Evolutionary conservation across 1,284 basidiomycete genomes (phyloP), one percentile per base, ranked within the genome.

Genomic region (Malassezia nana): DNA sequence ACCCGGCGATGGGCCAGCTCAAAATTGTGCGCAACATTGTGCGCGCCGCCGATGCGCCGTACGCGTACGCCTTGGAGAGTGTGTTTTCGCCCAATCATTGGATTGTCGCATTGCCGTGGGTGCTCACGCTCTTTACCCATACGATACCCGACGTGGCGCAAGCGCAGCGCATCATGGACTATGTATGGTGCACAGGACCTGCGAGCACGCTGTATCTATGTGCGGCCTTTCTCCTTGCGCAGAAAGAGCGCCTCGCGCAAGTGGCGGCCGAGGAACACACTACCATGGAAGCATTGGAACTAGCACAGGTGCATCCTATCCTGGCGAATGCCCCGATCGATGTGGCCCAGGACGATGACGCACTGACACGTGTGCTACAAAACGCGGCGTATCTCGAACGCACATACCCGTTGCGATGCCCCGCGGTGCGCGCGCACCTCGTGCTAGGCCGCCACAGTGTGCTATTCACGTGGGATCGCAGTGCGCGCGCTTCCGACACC

Each of bases 81-180:
- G 76, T 77, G 20, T 80, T 84, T 0, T 82, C 84, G 0, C 77
- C 48, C 16, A 30, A 25, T 18, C 48, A 46, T 87, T 0, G 88
- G 86, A 74, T 89, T 8, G 54, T 86, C 69, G 87, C 89, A 0
- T 80, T 95, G 7, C 87, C 89, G 10, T 89, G 90, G 77, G 81
- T 94, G 32, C 78, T 95, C 32, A 92, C 89, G 0, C 79, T 94
- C 26, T 87, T 94, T 75, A 84, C 89, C 5, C 90, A 95, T 74
- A 89, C 92, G 65, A 79, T 91, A 20, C 79, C 83, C 2, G 81
- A 48, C 16, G 38, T 89, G 20, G 43, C 12, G 4, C 41, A 55
- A 24, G 85, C 89, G 28, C 88, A 90, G 74, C 83, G 88, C 57
- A 81, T 89, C 41, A 89, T 92, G 71, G 89, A 92, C 75, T 94